Conservation (phyloP, 805 yeast genomes). For the Yamadazyma laniorum region DNA sequence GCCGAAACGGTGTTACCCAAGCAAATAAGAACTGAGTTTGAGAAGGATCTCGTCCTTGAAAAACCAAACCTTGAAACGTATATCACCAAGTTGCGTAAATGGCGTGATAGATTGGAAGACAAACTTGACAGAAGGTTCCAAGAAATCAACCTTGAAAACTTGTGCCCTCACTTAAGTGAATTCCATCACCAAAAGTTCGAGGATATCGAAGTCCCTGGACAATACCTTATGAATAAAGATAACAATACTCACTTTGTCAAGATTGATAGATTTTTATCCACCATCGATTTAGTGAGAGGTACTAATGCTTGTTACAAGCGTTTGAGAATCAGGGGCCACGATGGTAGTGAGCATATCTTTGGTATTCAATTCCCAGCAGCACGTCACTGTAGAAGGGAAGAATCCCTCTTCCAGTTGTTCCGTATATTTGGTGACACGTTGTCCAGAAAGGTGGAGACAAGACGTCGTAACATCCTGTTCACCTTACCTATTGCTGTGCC, state of each 20-base stretch:
- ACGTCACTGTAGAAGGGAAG: slow-evolving; percentile 95
- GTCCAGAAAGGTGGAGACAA: slow-evolving; percentile 78
- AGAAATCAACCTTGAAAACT: slow-evolving; percentile 77
- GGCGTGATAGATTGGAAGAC: slow-evolving; percentile 93
- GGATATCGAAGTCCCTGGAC: slow-evolving; percentile 97
- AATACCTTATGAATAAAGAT: slow-evolving; percentile 84
- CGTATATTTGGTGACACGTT: slow-evolving; percentile 83
- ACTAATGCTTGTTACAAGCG: slow-evolving; percentile 88
- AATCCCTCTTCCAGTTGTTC: slow-evolving; percentile 87
- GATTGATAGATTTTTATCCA: slow-evolving; percentile 89
- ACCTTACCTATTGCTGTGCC: slow-evolving; percentile 93
- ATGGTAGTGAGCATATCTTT: slow-evolving; percentile 87
- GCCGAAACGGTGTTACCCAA: slow-evolving; percentile 92
- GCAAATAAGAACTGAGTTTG: slow-evolving; percentile 85
- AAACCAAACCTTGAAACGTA: slow-evolving; percentile 89
- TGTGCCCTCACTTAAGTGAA: slow-evolving; percentile 93
- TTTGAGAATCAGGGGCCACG: slow-evolving; percentile 86
- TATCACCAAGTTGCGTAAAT: slow-evolving; percentile 74
- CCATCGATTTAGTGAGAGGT: slow-evolving; percentile 84
- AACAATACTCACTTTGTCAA: slow-evolving; percentile 87
- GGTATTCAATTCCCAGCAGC: slow-evolving; percentile 98
- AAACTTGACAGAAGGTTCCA: slow-evolving; percentile 83
- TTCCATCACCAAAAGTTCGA: slow-evolving; percentile 98
- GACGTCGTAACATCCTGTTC: slow-evolving; percentile 80
- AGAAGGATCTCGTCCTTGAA: slow-evolving; percentile 80